Base-by-base conservation (phyloP, 2,329 filamentous ascomycete genomes). In the Cryphonectria carpinicola region DNA sequence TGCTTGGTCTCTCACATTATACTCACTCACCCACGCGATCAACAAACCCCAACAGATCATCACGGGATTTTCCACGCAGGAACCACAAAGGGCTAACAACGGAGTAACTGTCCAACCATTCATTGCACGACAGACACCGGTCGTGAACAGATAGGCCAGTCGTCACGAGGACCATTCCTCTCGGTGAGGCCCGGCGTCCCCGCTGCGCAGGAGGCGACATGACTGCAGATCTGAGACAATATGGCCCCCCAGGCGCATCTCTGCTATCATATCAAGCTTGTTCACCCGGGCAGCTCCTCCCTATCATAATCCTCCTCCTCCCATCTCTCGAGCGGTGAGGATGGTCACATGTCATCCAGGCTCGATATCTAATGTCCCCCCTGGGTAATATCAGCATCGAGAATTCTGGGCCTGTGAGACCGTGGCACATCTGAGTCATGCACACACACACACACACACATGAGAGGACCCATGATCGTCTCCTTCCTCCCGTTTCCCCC, bases 141-240 rank as follows among this genome's bases (percentile, higher is more conserved):
- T 32, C 58, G 22, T 4, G 35, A 39, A n/a, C 32, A 39, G 46
- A 10, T 22, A 13, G 56, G 17, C 32, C 11, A 6, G 46, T 65
- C 61, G 39, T 70, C 67, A 67, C 58, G 64, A 69, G 63, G 63
- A 66, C 6, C 63, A 39, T 32, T 46, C 43, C 41, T 69, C 64
- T 69, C 64, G 56, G 67, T 71, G 62, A 56, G 61, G 64, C 66
- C 64, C 46, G 35, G 67, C 46, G 37, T 28, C 25, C 43, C 65
- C 46, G 46, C 28, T n/a, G 46, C 22, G 19, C 4, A 22, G 19
- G 43, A 19, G 19, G 28, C 63, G 62, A 60, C 25, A 60, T 52
- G 28, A 46, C 43, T 52, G 67, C 64, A 32, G 65, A 71, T 65
- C 58, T 52, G 63, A 71, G 70, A 71, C 70, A 70, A 13, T 58